Percentiles rank a stretch among this genome's conserved stretches.
Evolutionary conservation across 768 basidiomycete genomes (phyloP).

Genomic region (Pulveroboletus sp.): DNA sequence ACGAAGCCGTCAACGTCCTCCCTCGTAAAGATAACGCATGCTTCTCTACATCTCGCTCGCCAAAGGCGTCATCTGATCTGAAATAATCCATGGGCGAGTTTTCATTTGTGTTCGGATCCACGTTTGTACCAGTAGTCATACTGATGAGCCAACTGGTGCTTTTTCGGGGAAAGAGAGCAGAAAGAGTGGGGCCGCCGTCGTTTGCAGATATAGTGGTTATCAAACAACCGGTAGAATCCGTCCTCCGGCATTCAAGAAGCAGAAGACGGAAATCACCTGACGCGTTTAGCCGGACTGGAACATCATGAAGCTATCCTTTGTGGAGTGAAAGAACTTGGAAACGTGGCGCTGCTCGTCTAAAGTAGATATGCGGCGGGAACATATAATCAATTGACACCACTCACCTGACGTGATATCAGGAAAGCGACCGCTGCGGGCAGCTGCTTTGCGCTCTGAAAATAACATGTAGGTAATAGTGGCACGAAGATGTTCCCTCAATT

Average conservation of each 20-base stretch:
- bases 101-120: conserved; percentile 4
- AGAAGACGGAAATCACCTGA: not conserved
- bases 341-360: too few relatives aligned
- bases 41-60: conserved; percentile 10
- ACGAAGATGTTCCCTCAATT: not conserved
- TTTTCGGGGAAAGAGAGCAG: not conserved
- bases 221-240: conserved; percentile 7
- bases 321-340: too few relatives aligned
- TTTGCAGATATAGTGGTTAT: conserved; percentile 8
- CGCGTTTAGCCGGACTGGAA: too few relatives aligned
- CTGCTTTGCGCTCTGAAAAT: not conserved
- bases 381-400: not conserved
- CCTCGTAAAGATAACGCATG: conserved; percentile 30
- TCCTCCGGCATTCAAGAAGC: conserved; percentile 2
- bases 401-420: conserved; percentile 7
- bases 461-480: not conserved
- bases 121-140: conserved; percentile 7
- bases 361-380: too few relatives aligned
- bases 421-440: not conserved
- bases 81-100: conserved; percentile 2
- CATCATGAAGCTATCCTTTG: too few relatives aligned
- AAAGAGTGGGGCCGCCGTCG: not conserved
- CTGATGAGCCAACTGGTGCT: not conserved
- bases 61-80: too few relatives aligned
- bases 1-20: conserved; percentile 40